Evolutionary conservation across 208 protist species (phyloP).

Genomic region (Crithidia bombi): DNA sequence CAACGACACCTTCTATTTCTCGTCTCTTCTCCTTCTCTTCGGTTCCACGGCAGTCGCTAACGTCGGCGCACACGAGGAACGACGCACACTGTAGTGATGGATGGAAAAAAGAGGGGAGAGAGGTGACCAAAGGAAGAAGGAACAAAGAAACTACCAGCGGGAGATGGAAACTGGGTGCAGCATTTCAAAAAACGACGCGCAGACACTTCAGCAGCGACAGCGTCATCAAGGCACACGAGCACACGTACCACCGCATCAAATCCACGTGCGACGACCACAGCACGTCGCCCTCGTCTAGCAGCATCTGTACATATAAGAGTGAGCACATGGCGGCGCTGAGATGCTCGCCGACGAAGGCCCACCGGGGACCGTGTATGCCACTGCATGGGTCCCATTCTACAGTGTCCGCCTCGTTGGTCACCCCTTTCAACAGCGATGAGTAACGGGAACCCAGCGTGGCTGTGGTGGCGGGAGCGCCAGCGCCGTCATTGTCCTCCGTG

Average conservation of each 20-base stretch:
- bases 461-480: background rate
- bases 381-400: background rate
- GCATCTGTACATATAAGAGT: conserved; percentile 54
- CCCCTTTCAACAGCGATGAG: background rate
- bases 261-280: conserved; percentile 54
- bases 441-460: background rate
- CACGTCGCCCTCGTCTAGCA: conserved; percentile 49
- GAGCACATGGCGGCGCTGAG: conserved; percentile 45
- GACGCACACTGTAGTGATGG: too few species aligned
- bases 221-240: conserved; percentile 34
- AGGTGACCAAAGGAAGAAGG: conserved; percentile 13
- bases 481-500: background rate
- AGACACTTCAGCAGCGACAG: conserved; percentile 32
- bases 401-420: background rate
- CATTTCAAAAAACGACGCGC: conserved; percentile 1
- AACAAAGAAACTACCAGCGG: too few species aligned
- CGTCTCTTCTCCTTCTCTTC: too few species aligned
- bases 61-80: too few species aligned
- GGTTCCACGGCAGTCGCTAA: too few species aligned
- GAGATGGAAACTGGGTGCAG: too few species aligned
- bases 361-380: background rate
- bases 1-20: too few species aligned
- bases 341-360: conserved; percentile 34
- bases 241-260: conserved; percentile 65
- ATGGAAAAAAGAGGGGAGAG: conserved; percentile 8